phyloP scores from a whole-genome alignment of 176 grass and related monocot species.

The Carex pumila region DNA sequence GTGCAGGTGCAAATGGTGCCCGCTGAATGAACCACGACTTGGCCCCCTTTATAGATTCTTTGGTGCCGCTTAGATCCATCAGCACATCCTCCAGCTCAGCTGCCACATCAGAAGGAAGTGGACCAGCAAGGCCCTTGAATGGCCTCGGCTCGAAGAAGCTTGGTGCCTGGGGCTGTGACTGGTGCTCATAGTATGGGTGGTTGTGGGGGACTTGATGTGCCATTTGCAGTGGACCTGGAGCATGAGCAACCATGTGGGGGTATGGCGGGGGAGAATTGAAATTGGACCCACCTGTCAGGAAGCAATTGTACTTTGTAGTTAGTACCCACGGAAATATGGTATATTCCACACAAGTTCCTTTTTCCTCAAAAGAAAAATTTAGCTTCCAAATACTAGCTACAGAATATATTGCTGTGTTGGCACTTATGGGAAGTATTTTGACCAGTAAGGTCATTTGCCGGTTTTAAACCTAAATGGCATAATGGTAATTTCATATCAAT shows the following conservation, averaged over 20 bases:
- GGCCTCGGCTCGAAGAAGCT: conserved; percentile 50
- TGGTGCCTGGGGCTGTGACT: conserved; percentile 37
- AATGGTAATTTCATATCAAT: not conserved
- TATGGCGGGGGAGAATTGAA: conserved; percentile 24
- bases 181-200: conserved; percentile 72
- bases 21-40: conserved; percentile 95
- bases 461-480: not conserved
- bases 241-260: not conserved
- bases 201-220: conserved; percentile 15
- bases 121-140: conserved; percentile 66
- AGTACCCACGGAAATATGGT: not conserved
- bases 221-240: not conserved
- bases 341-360: not conserved
- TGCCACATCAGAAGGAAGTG: conserved; percentile 70
- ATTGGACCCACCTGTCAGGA: conserved; percentile 8
- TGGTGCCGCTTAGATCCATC: conserved; percentile 73
- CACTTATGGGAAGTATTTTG: not conserved
- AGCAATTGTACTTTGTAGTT: not conserved
- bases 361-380: not conserved
- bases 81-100: conserved; percentile 69
- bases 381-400: not conserved
- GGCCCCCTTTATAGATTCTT: conserved; percentile 93
- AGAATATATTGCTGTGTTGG: not conserved
- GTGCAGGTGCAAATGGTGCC: conserved; percentile 51
- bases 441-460: not conserved